These are phyloP conservation scores for Primulina eburnea DNA, from an alignment of 257 asterid genomes.

Conservation along the genomic window DNA sequence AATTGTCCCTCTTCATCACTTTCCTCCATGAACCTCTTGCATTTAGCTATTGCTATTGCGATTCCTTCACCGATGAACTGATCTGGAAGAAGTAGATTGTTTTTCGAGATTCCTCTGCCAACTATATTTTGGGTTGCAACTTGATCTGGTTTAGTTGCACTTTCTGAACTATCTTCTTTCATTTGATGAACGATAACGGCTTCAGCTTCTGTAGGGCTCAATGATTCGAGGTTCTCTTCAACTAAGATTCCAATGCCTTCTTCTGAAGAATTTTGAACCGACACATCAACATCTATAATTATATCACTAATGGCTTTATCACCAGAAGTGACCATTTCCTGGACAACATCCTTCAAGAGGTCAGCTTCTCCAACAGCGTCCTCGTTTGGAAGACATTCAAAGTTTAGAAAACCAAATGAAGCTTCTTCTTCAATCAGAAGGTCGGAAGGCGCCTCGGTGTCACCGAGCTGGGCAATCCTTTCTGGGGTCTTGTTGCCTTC, in stretches of 20 bases:
- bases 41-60: constrained; percentile 26
- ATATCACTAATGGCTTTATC: neutral
- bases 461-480: neutral
- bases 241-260: constrained; percentile 8
- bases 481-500: constrained; percentile 14
- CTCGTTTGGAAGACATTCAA: neutral
- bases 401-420: neutral
- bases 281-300: neutral
- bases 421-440: constrained; percentile 8
- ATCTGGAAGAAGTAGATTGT: constrained; percentile 1
- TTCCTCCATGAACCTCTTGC: constrained; percentile 35
- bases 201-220: constrained; percentile 7
- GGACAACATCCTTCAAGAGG: neutral
- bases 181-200: neutral
- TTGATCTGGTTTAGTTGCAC: constrained; percentile 14
- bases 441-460: neutral
- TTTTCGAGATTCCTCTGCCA: neutral
- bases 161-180: constrained; percentile 6
- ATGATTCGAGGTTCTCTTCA: constrained; percentile 15
- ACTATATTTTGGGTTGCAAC: neutral
- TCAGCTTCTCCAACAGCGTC: constrained; percentile 7
- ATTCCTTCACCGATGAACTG: neutral
- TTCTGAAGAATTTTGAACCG: constrained; percentile 11
- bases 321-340: neutral
- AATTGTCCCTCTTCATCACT: constrained; percentile 40